Percentiles rank a stretch among this genome's conserved stretches.
Conservation (phyloP, 1,284 basidiomycete genomes). For the Leucocoprinus gongylophorus region DNA sequence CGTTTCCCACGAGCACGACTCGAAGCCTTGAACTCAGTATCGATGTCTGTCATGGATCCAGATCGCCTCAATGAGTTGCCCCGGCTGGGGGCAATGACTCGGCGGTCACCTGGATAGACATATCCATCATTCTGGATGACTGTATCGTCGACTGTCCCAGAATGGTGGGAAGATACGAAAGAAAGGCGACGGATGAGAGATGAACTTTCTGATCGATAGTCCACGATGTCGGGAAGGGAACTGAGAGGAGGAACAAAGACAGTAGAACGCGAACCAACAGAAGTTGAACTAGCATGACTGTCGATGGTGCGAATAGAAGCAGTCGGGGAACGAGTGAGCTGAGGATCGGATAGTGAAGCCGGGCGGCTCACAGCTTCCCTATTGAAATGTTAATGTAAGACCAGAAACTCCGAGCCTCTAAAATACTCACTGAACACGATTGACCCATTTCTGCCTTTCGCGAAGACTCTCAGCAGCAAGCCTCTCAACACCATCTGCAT, state of each 20-base stretch:
- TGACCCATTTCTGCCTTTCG: constrained; percentile 83
- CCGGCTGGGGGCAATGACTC: constrained; percentile 60
- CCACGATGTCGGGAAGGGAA: constrained; percentile 59
- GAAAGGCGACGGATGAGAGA: constrained; percentile 37
- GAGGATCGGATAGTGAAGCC: constrained; percentile 29
- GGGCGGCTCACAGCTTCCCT: constrained; percentile 64
- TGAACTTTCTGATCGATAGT: constrained; percentile 33
- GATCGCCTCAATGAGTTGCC: constrained; percentile 49
- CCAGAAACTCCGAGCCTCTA: constrained; percentile 7
- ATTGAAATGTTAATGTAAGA: constrained; percentile 9
- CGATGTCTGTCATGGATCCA: constrained; percentile 70
- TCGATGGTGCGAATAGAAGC: constrained; percentile 68
- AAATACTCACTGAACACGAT: constrained; percentile 66
- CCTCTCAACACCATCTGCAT: constrained; percentile 80
- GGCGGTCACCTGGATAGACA: constrained; percentile 58
- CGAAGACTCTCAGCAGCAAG: constrained; percentile 76
- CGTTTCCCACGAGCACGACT: constrained; percentile 28
- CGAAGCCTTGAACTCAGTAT: constrained; percentile 51
- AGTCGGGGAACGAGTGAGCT: constrained; percentile 52
- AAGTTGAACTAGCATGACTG: constrained; percentile 31
- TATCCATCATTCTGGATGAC: constrained; percentile 56
- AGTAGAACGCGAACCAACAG: constrained; percentile 54
- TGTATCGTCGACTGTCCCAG: constrained; percentile 61
- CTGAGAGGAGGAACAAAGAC: constrained; percentile 66
- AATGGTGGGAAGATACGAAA: constrained; percentile 48